Evolutionary conservation across 176 grass and related monocot species (phyloP), one percentile per base, ranked within the genome.

Genomic region (Carex myosuroides): DNA sequence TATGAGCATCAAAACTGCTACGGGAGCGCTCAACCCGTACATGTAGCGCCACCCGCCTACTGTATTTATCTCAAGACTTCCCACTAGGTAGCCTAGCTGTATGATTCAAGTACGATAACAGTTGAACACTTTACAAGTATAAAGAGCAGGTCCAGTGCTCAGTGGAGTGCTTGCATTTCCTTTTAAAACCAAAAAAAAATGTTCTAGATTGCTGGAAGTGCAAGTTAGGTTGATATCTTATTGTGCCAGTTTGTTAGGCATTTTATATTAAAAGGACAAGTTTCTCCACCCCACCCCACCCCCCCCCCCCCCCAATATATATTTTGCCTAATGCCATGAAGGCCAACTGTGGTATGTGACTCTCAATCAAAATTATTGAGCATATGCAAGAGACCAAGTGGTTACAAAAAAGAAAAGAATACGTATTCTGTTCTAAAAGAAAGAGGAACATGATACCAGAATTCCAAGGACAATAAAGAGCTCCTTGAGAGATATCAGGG

Each of bases 401-500:
- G 20, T 21, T 62, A 62, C 26, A 85, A 83, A 66, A 64, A 64
- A 12, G 13, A 80, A 58, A 70, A 70, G 2, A 70, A 46, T 48
- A 46, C 18, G 13, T 42, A 71, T 71, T 37, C 0, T 16, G 14
- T 71, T 71, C 9, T 18, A 75, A 18, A 46, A 42, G 70, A 62
- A 22, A n/a, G 8, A 73, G 5, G 5, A 29, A 82, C 6, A 32
- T 75, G 13, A 70, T 90, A 98, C 95, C 95, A 98, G 61, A 86
- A 98, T 98, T 82, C 96, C 96, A 86, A 92, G 89, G 68, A 98
- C 96, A 80, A 98, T 95, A 86, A 98, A 93, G 68, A 95, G 87
- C 86, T 98, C 96, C 88, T 98, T 98, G 42, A 93, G 90, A 79
- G 96, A 95, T 84, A 98, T 98, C 67, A 98, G 83, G 84, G 96